These are phyloP conservation scores for Arthrobotrys sphaeroides DNA, from an alignment of 2,329 filamentous ascomycete genomes.

Conservation along the genomic window DNA sequence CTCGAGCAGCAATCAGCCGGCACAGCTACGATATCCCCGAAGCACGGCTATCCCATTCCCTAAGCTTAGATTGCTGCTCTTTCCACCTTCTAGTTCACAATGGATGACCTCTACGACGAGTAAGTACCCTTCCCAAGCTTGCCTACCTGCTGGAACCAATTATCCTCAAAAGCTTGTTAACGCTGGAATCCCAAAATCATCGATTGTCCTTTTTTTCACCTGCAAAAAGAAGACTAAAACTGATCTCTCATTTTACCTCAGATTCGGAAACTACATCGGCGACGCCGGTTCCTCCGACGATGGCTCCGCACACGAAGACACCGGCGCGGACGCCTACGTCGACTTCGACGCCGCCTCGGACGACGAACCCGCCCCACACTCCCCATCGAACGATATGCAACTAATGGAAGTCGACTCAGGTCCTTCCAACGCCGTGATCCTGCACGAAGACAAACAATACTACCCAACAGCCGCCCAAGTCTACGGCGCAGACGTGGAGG, in stretches of 20 bases:
- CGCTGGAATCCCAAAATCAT: neutral
- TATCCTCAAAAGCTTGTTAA: constrained; percentile 11
- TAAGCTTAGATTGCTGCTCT: constrained; percentile 8
- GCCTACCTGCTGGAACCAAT: neutral
- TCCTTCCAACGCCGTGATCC: constrained; percentile 93
- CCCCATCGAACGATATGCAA: constrained; percentile 72
- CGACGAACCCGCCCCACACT: constrained; percentile 65
- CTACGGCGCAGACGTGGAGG: constrained; percentile 93
- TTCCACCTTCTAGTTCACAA: constrained; percentile 61
- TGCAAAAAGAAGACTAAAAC: constrained; percentile 5
- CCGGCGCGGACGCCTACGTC: constrained; percentile 81
- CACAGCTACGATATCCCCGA: neutral
- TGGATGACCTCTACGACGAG: constrained; percentile 99
- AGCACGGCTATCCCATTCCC: neutral
- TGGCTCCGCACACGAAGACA: constrained; percentile 78
- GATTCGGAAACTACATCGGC: constrained; percentile 98
- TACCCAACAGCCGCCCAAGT: constrained; percentile 98
- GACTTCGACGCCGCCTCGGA: constrained; percentile 67
- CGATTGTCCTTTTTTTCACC: neutral
- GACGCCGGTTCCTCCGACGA: constrained; percentile 81
- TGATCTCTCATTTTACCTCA: constrained; percentile 61
- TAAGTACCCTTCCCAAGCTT: constrained; percentile 62
- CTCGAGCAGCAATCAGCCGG: constrained; percentile 11
- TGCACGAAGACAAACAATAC: constrained; percentile 99
- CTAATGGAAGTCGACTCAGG: constrained; percentile 91